Evolutionary conservation across 1,284 basidiomycete genomes (phyloP).

Genomic region (Erythrobasidium hasegawianum): DNA sequence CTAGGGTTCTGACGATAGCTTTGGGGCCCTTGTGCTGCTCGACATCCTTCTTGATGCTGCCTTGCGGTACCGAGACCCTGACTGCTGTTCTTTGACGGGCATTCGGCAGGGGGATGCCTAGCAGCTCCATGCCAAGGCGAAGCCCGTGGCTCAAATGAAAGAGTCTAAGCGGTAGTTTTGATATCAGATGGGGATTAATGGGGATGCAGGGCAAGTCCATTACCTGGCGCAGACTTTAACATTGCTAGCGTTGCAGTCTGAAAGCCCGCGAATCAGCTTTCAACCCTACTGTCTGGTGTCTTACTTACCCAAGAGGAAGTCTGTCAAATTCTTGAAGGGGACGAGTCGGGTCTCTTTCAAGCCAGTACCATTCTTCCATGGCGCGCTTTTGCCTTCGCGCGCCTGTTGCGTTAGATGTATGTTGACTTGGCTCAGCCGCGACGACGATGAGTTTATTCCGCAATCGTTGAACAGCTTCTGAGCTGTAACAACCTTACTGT

Average conservation of each 20-base stretch:
- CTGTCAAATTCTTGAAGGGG: neutral
- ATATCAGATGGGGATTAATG: neutral
- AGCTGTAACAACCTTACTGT: too few species aligned
- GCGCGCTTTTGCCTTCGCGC: neutral
- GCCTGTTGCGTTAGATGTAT: neutral
- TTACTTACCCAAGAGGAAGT: neutral
- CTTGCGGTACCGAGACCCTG: too few species aligned
- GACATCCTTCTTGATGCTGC: too few species aligned
- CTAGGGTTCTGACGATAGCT: too few species aligned
- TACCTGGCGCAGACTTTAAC: constrained; percentile 1
- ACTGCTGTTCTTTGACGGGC: too few species aligned
- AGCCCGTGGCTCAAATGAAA: neutral
- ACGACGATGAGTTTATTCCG: neutral
- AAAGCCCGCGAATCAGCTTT: neutral
- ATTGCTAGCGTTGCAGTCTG: neutral
- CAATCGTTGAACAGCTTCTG: neutral
- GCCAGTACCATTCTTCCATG: neutral
- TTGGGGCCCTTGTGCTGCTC: too few species aligned
- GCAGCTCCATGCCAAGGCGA: neutral
- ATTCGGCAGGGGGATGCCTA: too few species aligned
- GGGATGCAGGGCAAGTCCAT: neutral
- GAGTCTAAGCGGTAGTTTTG: neutral
- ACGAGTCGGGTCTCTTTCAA: neutral
- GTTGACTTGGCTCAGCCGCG: neutral
- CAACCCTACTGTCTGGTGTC: neutral